Conservation (phyloP, 257 asterid genomes). For the Solanum paucissectum region DNA sequence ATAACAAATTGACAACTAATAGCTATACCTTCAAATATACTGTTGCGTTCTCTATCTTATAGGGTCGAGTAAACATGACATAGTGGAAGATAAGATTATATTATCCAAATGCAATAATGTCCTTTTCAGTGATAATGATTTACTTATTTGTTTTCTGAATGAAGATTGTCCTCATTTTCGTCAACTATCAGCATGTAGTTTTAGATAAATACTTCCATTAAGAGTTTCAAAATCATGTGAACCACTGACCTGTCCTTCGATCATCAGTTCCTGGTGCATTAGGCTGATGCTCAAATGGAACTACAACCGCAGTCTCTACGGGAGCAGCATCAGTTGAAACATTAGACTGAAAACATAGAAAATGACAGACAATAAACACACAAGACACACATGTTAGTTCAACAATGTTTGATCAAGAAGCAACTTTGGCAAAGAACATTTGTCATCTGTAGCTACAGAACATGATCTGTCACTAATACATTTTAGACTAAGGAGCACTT, state of each 20-base stretch:
- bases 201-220: background rate
- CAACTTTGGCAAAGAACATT: background rate
- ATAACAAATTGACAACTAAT: background rate
- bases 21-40: background rate
- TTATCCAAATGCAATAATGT: background rate
- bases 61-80: background rate
- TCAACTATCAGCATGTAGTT: background rate
- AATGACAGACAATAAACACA: background rate
- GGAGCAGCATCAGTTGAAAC: conserved; percentile 39
- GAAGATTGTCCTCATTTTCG: background rate
- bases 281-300: conserved; percentile 33
- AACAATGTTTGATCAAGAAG: background rate
- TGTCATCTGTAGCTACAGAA: background rate
- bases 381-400: background rate
- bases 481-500: background rate
- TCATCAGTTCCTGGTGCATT: conserved; percentile 50
- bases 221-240: background rate
- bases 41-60: background rate
- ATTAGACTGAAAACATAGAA: background rate
- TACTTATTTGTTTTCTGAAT: background rate
- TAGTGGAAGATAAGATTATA: background rate
- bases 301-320: conserved; percentile 18
- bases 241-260: conserved; percentile 43
- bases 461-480: background rate
- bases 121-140: background rate